Evolutionary conservation across 768 basidiomycete genomes (phyloP), one percentile per base, ranked within the genome.

Genomic region (Termitomyces heimii): DNA sequence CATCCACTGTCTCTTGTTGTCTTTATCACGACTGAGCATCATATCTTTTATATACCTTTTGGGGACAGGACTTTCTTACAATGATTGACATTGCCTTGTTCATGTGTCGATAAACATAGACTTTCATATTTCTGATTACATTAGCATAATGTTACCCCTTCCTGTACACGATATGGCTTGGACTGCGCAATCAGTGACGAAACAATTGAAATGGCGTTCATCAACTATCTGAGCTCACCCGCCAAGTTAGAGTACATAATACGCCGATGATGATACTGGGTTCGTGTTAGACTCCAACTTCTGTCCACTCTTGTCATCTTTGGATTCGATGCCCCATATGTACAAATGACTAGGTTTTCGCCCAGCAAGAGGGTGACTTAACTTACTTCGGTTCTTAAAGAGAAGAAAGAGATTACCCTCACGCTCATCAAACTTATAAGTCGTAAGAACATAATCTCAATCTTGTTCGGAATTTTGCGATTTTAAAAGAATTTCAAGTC

Each of bases 1-100:
- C 47, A n/a, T 26, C 42, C 10, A 50, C 54, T 53, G 35, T 55
- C 56, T 29, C 58, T 58, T 57, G 47, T 39, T 51, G 45, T 45
- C 31, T 40, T 50, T 54, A 10, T 40, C n/a, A 24, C 42, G 20
- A 59, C 20, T 31, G 20, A 44, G 34, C 46, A 43, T 42, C 34
- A 18, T 57, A 44, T 56, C 52, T 56, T 50, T 13, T 20, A 40
- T 42, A 24, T 62, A 12, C 34, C 31, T 56, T 54, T 57, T 56
- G n/a, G 53, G 58, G 8, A 10, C 40, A 12, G 56, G 24, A 37
- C 34, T 12, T 12, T 26, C 35, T 16, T 34, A n/a, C 7, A n/a
- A 52, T 52, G 14, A 52, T 14, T 39, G 51, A 39, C 37, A 39
- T 40, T 29, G 50, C 28, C 18, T n/a, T 39, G 26, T 52, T n/a